These are phyloP conservation scores for Gentiana macrophylla DNA, from an alignment of 257 asterid genomes.

Conservation along the genomic window DNA sequence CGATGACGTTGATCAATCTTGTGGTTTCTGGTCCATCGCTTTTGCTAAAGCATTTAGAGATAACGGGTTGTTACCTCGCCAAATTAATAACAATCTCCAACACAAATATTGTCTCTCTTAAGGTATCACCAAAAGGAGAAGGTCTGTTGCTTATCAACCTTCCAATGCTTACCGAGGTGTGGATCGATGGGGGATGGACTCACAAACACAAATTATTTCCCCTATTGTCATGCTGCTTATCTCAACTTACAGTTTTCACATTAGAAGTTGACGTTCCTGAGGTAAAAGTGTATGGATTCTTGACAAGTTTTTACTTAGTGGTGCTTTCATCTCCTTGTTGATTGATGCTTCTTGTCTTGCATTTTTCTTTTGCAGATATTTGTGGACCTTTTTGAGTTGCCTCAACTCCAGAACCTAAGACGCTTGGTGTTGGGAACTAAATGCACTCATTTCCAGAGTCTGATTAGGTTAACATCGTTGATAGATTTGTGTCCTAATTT, in stretches of 20 bases:
- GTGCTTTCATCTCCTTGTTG: too few relatives aligned
- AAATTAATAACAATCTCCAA: constrained; percentile 24
- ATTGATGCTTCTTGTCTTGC: too few relatives aligned
- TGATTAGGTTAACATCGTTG: too few relatives aligned
- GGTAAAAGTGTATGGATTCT: too few relatives aligned
- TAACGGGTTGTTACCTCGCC: constrained; percentile 16
- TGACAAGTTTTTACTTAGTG: too few relatives aligned
- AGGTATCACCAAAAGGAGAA: neutral
- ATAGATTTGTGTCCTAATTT: too few relatives aligned
- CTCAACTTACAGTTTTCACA: neutral
- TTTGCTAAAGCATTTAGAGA: constrained; percentile 28
- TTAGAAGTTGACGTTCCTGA: neutral
- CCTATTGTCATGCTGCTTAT: constrained; percentile 2
- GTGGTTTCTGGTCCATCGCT: constrained; percentile 24
- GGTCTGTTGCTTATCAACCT: constrained; percentile 22
- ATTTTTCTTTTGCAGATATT: too few relatives aligned
- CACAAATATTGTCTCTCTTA: constrained; percentile 31
- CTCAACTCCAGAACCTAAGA: too few relatives aligned
- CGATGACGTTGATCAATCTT: constrained; percentile 21
- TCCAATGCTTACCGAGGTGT: constrained; percentile 34
- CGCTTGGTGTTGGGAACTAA: too few relatives aligned
- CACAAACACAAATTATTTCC: neutral
- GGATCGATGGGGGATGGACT: constrained; percentile 5
- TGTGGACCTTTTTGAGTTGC: too few relatives aligned
- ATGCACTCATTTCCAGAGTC: too few relatives aligned